These are phyloP conservation scores for Lagenaria siceraria DNA, from an alignment of 306 rosid genomes.

Conservation along the genomic window DNA sequence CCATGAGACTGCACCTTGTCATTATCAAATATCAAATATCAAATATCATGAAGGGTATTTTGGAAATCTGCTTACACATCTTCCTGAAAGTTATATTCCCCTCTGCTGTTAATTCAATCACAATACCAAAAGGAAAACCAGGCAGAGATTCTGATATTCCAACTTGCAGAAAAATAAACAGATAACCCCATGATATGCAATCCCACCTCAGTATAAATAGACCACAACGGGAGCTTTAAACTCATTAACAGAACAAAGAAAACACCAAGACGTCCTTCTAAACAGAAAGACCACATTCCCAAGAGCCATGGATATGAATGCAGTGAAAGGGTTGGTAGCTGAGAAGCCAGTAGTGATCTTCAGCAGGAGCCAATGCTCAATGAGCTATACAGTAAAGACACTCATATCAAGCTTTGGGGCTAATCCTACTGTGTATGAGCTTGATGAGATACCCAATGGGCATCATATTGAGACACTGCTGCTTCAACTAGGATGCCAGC, in stretches of 20 bases:
- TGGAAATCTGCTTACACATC: not conserved
- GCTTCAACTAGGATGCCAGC: slow-evolving; percentile 32
- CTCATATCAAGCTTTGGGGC: slow-evolving; percentile 47
- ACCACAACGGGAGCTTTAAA: not conserved
- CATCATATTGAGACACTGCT: slow-evolving; percentile 30
- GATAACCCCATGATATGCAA: not conserved
- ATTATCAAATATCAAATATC: slow-evolving; percentile 1
- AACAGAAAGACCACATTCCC: not conserved
- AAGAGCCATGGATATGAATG: slow-evolving; percentile 31
- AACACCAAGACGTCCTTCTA: not conserved
- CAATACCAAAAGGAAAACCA: not conserved
- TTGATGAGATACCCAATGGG: slow-evolving; percentile 43
- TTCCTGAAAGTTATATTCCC: slow-evolving; percentile 4
- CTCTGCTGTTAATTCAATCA: not conserved
- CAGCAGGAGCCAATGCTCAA: slow-evolving; percentile 48
- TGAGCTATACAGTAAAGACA: slow-evolving; percentile 33
- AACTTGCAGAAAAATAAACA: slow-evolving; percentile 6
- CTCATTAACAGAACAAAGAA: slow-evolving; percentile 14
- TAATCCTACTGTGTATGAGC: slow-evolving; percentile 27
- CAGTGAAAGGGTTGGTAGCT: slow-evolving; percentile 29
- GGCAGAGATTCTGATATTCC: slow-evolving; percentile 7
- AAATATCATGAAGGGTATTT: not conserved
- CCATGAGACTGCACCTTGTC: slow-evolving; percentile 3
- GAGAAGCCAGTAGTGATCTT: slow-evolving; percentile 69
- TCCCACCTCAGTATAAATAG: not conserved